Conservation (phyloP, 2,329 filamentous ascomycete genomes). For the Daldinia sp. region DNA sequence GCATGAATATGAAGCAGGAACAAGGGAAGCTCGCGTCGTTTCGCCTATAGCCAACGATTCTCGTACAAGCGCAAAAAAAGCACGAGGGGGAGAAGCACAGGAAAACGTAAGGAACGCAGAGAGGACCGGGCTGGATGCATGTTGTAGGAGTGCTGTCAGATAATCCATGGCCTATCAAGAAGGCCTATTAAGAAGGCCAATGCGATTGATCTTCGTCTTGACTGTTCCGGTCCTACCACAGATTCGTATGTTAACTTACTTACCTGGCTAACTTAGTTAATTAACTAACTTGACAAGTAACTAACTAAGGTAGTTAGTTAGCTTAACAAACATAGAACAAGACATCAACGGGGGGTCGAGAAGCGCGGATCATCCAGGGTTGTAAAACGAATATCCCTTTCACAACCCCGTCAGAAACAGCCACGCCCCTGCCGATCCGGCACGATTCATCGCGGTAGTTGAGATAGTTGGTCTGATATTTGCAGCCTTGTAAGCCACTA, state of each 20-base stretch:
- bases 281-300: too few relatives aligned
- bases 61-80: not conserved
- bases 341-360: conserved; percentile 1
- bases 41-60: not conserved
- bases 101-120: not conserved
- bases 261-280: not conserved
- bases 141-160: not conserved
- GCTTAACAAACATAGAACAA: not conserved
- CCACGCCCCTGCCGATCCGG: conserved; percentile 34
- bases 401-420: conserved; percentile 35
- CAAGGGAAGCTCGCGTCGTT: conserved; percentile 6
- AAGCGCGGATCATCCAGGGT: conserved; percentile 27
- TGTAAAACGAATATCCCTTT: conserved; percentile 31
- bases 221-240: not conserved
- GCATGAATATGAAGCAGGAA: conserved; percentile 30
- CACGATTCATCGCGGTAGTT: conserved; percentile 33
- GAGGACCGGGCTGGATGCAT: not conserved
- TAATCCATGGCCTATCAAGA: not conserved
- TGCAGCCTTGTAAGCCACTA: not conserved
- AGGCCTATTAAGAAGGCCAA: conserved; percentile 3
- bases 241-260: not conserved
- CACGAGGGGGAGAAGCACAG: not conserved
- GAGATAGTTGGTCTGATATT: not conserved
- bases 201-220: conserved; percentile 29
- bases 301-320: too few relatives aligned